These are phyloP conservation scores for Solanum chilense DNA, from an alignment of 257 asterid genomes.

Conservation along the genomic window DNA sequence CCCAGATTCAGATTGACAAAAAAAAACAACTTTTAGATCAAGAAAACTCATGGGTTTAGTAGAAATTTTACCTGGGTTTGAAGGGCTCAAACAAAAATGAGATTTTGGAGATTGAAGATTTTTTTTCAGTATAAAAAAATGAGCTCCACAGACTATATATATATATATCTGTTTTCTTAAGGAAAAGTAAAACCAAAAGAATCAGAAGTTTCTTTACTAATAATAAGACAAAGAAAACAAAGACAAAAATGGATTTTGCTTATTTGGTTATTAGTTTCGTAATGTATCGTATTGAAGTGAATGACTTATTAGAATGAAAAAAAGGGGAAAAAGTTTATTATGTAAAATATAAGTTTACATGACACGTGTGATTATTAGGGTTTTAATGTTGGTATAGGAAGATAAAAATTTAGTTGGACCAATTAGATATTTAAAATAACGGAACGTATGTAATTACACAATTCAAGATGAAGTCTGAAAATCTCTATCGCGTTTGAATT, in stretches of 20 bases:
- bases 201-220: not conserved
- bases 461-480: not conserved
- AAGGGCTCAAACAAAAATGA: not conserved
- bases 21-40: not conserved
- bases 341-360: not conserved
- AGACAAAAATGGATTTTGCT: not conserved
- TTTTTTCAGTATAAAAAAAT: not conserved
- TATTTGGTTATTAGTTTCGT: not conserved
- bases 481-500: not conserved
- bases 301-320: not conserved
- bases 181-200: not conserved
- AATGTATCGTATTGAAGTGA: not conserved
- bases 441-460: not conserved
- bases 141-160: not conserved
- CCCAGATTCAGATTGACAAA: not conserved
- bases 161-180: not conserved
- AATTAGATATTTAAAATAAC: not conserved
- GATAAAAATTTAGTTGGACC: not conserved
- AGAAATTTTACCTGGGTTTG: conserved; percentile 8
- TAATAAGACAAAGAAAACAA: not conserved
- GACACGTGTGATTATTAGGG: not conserved
- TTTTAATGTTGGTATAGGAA: no score
- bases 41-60: not conserved
- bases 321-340: no score
- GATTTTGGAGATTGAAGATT: not conserved